Evolutionary conservation across 345 rosid genomes (phyloP).

Genomic region (Raphanus sativus): DNA sequence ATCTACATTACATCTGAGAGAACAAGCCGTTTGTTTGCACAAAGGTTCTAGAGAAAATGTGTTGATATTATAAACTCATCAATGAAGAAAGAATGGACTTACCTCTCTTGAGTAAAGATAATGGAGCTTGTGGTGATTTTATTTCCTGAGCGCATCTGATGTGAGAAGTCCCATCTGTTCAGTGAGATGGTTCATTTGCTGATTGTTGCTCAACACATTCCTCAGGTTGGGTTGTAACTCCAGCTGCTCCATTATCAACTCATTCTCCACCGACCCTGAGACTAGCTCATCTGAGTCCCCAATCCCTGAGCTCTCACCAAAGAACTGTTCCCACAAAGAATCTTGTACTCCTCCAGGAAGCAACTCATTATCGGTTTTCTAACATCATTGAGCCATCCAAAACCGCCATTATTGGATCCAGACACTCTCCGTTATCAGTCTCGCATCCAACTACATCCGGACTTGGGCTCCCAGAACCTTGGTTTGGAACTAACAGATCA

Average conservation of each 20-base stretch:
- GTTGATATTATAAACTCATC: not conserved
- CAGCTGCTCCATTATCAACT: constrained; percentile 35
- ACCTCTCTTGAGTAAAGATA: not conserved
- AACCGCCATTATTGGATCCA: constrained; percentile 49
- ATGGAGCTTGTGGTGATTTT: constrained; percentile 22
- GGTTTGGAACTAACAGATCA: constrained; percentile 40
- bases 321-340: constrained; percentile 69
- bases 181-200: constrained; percentile 63
- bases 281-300: constrained; percentile 58
- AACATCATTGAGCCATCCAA: constrained; percentile 40
- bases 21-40: not conserved
- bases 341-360: constrained; percentile 57
- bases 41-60: not conserved
- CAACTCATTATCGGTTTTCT: constrained; percentile 49
- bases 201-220: constrained; percentile 50
- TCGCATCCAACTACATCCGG: constrained; percentile 40
- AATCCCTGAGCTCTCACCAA: constrained; percentile 49
- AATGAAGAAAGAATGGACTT: not conserved
- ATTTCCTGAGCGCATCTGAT: constrained; percentile 42
- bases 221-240: constrained; percentile 6
- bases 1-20: constrained; percentile 19
- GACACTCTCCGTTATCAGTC: constrained; percentile 43
- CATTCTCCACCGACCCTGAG: constrained; percentile 49
- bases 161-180: constrained; percentile 79
- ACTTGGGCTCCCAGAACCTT: constrained; percentile 38